Conservation (phyloP, 345 rosid species). For the Citrus sp. region DNA sequence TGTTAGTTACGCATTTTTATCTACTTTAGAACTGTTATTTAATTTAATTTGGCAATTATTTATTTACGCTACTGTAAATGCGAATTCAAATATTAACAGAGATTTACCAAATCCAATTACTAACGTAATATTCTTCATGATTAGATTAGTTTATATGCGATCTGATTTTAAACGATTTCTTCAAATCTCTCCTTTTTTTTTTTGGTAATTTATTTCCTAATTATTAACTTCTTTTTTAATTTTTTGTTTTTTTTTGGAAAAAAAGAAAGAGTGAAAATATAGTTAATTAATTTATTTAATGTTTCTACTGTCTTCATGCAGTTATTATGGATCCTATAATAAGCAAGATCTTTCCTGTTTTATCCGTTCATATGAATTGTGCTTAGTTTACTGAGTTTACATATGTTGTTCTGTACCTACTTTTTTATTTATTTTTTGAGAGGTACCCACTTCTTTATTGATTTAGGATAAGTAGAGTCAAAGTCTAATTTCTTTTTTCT, state of each 20-base stretch:
- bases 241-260: neutral
- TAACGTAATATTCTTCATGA: neutral
- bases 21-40: neutral
- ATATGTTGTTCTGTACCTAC: too few relatives aligned
- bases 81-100: neutral
- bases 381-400: neutral
- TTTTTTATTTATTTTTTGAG: too few relatives aligned
- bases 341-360: neutral
- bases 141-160: neutral
- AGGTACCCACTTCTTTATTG: too few relatives aligned
- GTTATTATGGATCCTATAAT: constrained; percentile 8
- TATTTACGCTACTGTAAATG: neutral
- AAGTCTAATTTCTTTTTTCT: too few relatives aligned
- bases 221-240: neutral
- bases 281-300: neutral
- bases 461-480: too few relatives aligned
- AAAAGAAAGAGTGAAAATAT: neutral
- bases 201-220: neutral
- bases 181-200: neutral
- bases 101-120: neutral
- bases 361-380: neutral
- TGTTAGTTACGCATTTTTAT: neutral
- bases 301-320: neutral
- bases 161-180: neutral
- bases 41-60: neutral